Conservation (phyloP, 768 basidiomycete genomes). For the Panaeolus papilionaceus region DNA sequence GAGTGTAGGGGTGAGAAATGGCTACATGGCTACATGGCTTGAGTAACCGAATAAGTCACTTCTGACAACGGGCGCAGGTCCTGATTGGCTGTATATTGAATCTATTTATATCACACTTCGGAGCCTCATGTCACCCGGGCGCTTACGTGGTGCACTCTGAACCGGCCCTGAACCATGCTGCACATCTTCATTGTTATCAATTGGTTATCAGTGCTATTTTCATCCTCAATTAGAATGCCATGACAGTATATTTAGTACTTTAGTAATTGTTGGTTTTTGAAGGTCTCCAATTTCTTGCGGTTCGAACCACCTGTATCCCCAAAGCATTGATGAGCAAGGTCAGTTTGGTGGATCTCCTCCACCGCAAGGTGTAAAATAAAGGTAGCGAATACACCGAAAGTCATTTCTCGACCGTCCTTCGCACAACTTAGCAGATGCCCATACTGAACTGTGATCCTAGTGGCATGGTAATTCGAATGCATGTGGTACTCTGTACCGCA, state of each 20-base stretch:
- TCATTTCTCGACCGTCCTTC: not conserved
- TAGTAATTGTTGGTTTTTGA: no score
- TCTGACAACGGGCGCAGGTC: no score
- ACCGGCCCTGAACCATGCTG: not conserved
- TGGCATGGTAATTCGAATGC: not conserved
- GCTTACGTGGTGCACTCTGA: not conserved
- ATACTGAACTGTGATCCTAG: not conserved
- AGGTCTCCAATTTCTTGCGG: no score
- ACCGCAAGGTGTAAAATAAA: not conserved
- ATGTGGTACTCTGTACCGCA: not conserved
- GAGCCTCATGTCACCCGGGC: not conserved
- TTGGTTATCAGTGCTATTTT: no score
- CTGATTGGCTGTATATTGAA: not conserved
- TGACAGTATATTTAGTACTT: no score
- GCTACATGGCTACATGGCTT: not conserved
- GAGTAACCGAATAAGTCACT: no score
- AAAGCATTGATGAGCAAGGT: not conserved
- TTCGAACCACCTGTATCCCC: not conserved
- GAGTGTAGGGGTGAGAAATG: not conserved
- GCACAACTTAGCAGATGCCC: not conserved
- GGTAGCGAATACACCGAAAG: not conserved
- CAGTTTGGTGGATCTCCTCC: no score
- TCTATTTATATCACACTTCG: not conserved
- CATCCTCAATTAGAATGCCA: no score
- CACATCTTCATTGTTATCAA: no score